These are phyloP conservation scores for Chalciporus pseudorubinellus DNA, from an alignment of 768 basidiomycete genomes.

Conservation along the genomic window DNA sequence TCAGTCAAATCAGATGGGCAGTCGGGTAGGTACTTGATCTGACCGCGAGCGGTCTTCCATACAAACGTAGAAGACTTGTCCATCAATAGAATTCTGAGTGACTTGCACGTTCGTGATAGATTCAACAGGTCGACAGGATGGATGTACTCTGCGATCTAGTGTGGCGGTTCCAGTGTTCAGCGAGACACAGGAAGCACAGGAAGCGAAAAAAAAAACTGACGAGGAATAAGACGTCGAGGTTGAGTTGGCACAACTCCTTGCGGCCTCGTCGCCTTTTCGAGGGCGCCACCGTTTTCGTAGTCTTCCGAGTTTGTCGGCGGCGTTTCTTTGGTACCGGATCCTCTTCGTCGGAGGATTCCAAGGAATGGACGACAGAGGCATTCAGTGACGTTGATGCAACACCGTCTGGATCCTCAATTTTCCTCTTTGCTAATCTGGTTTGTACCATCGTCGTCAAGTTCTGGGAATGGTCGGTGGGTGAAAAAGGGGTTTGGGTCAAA, in stretches of 20 bases:
- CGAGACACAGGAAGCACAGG: not conserved
- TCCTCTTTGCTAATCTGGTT: not conserved
- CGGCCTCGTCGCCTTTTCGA: not conserved
- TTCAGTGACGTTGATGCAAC: not conserved
- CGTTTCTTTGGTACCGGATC: not conserved
- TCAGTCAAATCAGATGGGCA: slow-evolving; percentile 47
- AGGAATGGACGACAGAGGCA: not conserved
- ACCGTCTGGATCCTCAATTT: not conserved
- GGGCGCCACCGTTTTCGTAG: not conserved
- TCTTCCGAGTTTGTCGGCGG: not conserved
- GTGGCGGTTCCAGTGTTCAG: not conserved
- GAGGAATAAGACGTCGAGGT: slow-evolving; percentile 20
- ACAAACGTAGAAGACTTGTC: slow-evolving; percentile 23
- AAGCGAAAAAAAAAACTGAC: slow-evolving; percentile 2
- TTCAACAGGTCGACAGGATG: slow-evolving; percentile 30
- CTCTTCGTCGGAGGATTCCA: not conserved
- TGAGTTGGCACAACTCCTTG: slow-evolving; percentile 2
- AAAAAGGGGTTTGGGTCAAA: not conserved
- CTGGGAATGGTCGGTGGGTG: not conserved
- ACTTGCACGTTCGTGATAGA: slow-evolving; percentile 40
- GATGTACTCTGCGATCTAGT: slow-evolving; percentile 40
- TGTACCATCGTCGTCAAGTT: not conserved
- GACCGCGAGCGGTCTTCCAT: slow-evolving; percentile 27
- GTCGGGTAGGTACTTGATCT: slow-evolving; percentile 37
- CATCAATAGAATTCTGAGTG: slow-evolving; percentile 37